Evolutionary conservation across 371 early-diverging fungal genomes (phyloP).

Genomic region (Mucor lusitanicus): DNA sequence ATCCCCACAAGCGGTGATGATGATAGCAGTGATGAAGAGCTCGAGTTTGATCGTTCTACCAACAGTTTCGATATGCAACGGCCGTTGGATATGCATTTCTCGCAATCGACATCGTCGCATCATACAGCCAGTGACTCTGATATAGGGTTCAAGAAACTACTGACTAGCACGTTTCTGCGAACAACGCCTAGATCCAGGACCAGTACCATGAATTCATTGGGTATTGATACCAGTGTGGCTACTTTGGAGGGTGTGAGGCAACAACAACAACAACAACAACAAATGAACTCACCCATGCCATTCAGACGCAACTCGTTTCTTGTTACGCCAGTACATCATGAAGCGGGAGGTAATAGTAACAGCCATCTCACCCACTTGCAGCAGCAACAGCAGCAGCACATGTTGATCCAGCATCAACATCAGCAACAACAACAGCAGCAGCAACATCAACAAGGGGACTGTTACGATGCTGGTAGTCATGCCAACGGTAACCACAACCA

Average conservation of each 20-base stretch:
- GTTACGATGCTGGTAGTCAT: background rate
- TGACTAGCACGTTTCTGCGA: slow-evolving; percentile 34
- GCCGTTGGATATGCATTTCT: slow-evolving; percentile 22
- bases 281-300: slow-evolving; percentile 38
- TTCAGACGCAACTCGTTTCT: slow-evolving; percentile 43
- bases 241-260: slow-evolving; percentile 21
- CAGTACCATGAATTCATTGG: slow-evolving; percentile 50
- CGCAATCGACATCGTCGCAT: slow-evolving; percentile 24
- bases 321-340: background rate
- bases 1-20: slow-evolving; percentile 11
- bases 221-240: slow-evolving; percentile 29
- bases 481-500: no score
- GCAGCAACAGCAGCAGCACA: background rate
- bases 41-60: slow-evolving; percentile 15
- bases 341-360: background rate
- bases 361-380: background rate
- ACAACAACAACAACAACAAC: slow-evolving; percentile 9
- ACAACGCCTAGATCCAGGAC: slow-evolving; percentile 56
- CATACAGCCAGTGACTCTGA: slow-evolving; percentile 17
- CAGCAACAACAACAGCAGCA: background rate
- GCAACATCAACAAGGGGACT: background rate
- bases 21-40: slow-evolving; percentile 25
- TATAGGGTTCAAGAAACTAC: slow-evolving; percentile 33
- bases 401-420: background rate
- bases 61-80: slow-evolving; percentile 25